Base-by-base conservation (phyloP, 1,139 yeast species). In the Hanseniaspora uvarum region DNA sequence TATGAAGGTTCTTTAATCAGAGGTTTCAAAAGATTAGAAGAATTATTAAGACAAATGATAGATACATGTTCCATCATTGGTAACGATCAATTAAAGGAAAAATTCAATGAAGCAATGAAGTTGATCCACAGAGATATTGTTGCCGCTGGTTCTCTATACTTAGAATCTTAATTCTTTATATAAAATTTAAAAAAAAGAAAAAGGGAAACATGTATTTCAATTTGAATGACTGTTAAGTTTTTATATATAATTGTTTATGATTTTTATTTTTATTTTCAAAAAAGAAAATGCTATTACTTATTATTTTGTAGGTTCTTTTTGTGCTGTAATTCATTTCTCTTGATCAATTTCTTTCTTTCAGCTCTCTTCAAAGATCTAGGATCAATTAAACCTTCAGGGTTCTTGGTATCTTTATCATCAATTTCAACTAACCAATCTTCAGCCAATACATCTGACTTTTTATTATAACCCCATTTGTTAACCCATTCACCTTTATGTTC, bases 391-490 rank as follows among this genome's bases (percentile, higher is more conserved):
- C 86, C 95, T 55, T 83, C 80, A 36, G 72, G 76, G 16, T 83
- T 79, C 55, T 79, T 80, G 59, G 78, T 77, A 39, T 74, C 79
- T 61, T 81, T 76, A 56, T 86, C 95, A 56, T 87, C 86, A 58
- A 92, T 84, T 70, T 94, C 99, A 56, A 92, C 97, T 67, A 88
- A 76, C 98, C 98, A 92, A 70, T 92, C 96, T 66, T 77, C 73
- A 65, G 92, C 97, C 62, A 82, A 66, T 41, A 43, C 48, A 30
- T 50, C 55, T 56, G 81, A 79, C 72, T 92, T 92, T 71, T 92
- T 92, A 61, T 85, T 83, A 73, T 83, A 92, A 57, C 99, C 99
- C 98, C 98, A 94, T 70, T 88, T 89, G 62, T 95, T 94, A 57
- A 84, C 96, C 98, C 98, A 94, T 70, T 88, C 89, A 52, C 92